Evolutionary conservation across 2,329 filamentous ascomycete genomes (phyloP), one percentile per base, ranked within the genome.

Genomic region (Lachnellula willkommii): DNA sequence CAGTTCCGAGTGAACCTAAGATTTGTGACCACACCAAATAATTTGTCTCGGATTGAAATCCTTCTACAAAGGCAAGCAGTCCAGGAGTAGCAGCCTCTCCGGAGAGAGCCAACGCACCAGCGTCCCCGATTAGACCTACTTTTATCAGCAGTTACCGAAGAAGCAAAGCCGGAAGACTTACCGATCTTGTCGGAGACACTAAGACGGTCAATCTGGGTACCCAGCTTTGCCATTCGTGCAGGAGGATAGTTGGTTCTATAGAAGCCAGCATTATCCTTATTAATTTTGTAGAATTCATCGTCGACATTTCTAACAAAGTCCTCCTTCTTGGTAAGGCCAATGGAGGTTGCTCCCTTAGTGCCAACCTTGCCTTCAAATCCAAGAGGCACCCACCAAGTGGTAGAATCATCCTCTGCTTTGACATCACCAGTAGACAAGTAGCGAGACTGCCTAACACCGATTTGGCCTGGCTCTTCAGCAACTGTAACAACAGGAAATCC

Each of bases 321-420:
- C 64, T 89, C 80, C 74, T 90, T 96, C 55, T 80, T 76, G 0
- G 85, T 88, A 46, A 99, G 77, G 51, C 89, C 85, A 39, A 86
- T 77, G 20, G 81, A 77, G 56, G 86, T 77, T 52, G 87, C 77
- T 7, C 81, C 82, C 36, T 83, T 75, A 35, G 85, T 76, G 22
- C 86, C 79, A 39, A 79, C 75, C 66, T 90, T 90, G 52, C 90
- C 88, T 71, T 91, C 88, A 28, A 99, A 77, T 14, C 88, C 88
- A 35, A 99, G 80, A 15, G 94, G 94, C 58, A 97, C 83, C 93
- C 94, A 99, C 94, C 94, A 99, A 20, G 84, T 85, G 3, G 92
- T 96, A 67, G 88, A 79, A 68, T 99, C 92, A 64, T 99, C 94
- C 68, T 95, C 89, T 1, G 90, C 79, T 75, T 91, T 90, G 54